phyloP scores from a whole-genome alignment of 2,329 filamentous ascomycete species.

The Aspergillus sp. region DNA sequence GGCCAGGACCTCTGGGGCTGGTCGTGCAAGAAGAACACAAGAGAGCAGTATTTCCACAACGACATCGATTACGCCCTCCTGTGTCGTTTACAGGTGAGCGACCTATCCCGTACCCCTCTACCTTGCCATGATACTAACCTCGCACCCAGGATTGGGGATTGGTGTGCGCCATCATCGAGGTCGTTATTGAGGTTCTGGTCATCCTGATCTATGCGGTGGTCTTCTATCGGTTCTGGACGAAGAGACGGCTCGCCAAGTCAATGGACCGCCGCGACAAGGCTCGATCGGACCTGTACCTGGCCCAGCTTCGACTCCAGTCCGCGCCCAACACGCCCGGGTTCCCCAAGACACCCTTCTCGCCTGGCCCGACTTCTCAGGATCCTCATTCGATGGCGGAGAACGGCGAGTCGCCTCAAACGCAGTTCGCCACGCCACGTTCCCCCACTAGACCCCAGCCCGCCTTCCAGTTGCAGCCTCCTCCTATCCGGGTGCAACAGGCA shows the following conservation, averaged over 20 bases:
- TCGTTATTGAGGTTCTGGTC: constrained; percentile 87
- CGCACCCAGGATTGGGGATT: constrained; percentile 78
- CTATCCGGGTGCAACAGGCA: constrained; percentile 71
- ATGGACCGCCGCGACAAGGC: constrained; percentile 96
- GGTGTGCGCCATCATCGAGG: constrained; percentile 95
- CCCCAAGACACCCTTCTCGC: constrained; percentile 51
- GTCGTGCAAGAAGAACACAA: constrained; percentile 89
- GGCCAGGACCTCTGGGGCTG: constrained; percentile 97
- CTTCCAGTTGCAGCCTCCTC: constrained; percentile 88
- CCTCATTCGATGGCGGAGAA: constrained; percentile 52
- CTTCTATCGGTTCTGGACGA: constrained; percentile 97
- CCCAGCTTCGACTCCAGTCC: constrained; percentile 77
- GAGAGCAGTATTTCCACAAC: constrained; percentile 71
- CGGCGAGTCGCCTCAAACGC: constrained; percentile 49
- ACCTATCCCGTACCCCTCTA: constrained; percentile 10
- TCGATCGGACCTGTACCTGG: constrained; percentile 91
- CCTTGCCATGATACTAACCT: constrained; percentile 23
- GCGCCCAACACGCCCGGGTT: constrained; percentile 94
- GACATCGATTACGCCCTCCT: constrained; percentile 86
- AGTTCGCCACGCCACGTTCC: constrained; percentile 63
- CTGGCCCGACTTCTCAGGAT: constrained; percentile 39
- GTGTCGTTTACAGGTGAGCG: constrained; percentile 76
- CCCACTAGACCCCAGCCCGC: constrained; percentile 56
- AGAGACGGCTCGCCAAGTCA: constrained; percentile 90
- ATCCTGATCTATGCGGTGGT: constrained; percentile 91